These are phyloP conservation scores for Venturia nashicola DNA, from an alignment of 2,329 filamentous ascomycete species.

Conservation along the genomic window DNA sequence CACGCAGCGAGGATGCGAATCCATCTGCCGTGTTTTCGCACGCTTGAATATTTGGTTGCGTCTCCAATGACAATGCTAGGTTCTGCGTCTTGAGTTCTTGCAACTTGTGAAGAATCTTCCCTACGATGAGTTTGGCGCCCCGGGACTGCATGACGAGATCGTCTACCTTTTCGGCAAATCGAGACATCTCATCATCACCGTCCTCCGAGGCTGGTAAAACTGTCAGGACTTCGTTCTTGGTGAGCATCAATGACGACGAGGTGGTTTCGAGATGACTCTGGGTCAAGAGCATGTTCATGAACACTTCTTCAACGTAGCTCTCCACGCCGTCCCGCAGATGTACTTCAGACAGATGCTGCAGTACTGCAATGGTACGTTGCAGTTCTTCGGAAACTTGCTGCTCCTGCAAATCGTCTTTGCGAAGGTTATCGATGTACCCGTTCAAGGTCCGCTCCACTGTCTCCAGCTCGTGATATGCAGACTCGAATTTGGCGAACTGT, in stretches of 20 bases:
- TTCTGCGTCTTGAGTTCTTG: constrained; percentile 67
- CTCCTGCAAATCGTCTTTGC: constrained; percentile 76
- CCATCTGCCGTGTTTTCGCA: constrained; percentile 53
- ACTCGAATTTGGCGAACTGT: constrained; percentile 67
- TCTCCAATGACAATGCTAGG: constrained; percentile 58
- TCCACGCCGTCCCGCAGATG: constrained; percentile 60
- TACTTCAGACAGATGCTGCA: constrained; percentile 75
- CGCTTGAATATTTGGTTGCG: constrained; percentile 55
- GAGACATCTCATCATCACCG: constrained; percentile 43
- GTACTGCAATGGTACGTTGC: constrained; percentile 67
- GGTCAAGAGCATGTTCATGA: constrained; percentile 64
- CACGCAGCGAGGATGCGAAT: constrained; percentile 53
- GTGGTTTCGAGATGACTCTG: constrained; percentile 74
- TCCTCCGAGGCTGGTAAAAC: constrained; percentile 50
- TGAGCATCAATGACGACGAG: constrained; percentile 52
- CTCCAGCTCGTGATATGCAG: constrained; percentile 75
- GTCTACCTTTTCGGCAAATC: constrained; percentile 61
- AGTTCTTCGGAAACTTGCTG: constrained; percentile 71
- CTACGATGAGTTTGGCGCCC: constrained; percentile 70
- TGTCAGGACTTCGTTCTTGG: constrained; percentile 54
- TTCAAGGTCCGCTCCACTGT: constrained; percentile 85
- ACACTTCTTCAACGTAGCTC: constrained; percentile 64
- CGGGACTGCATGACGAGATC: constrained; percentile 61
- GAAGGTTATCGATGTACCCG: constrained; percentile 72
- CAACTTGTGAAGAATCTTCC: constrained; percentile 64